phyloP scores from a whole-genome alignment of 305 asterid species.

The Coffea humblotiana region DNA sequence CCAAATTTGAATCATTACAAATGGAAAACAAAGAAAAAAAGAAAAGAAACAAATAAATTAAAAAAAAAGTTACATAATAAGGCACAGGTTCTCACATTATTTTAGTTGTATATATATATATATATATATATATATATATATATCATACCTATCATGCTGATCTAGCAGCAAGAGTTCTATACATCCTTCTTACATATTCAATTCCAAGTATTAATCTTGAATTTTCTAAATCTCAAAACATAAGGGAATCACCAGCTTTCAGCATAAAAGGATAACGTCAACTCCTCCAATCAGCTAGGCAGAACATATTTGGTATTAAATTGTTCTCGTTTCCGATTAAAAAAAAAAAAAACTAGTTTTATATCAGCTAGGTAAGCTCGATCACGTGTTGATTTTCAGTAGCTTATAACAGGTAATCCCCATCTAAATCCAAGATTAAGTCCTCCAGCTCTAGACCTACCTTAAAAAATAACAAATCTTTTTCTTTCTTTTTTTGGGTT shows the following conservation, averaged over 20 bases:
- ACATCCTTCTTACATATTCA: constrained; percentile 8
- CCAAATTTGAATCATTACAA: background rate
- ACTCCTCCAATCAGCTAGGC: constrained; percentile 17
- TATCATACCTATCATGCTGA: background rate
- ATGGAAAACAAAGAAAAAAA: constrained; percentile 2
- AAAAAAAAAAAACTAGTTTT: background rate
- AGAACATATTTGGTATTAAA: background rate
- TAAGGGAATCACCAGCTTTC: constrained; percentile 14
- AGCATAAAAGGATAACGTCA: background rate
- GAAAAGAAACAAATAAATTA: background rate
- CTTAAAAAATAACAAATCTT: background rate
- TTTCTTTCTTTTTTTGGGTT: background rate
- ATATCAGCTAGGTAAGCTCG: background rate
- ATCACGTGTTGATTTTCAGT: background rate
- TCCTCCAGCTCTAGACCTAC: background rate
- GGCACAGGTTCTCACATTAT: background rate
- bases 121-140: no score
- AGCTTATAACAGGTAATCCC: background rate
- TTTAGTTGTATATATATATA: background rate
- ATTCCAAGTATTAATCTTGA: background rate
- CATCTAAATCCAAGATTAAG: constrained; percentile 3
- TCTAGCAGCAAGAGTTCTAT: constrained; percentile 10
- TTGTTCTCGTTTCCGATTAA: background rate
- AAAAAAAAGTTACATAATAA: background rate
- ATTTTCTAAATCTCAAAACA: constrained; percentile 17